Base-by-base conservation (phyloP, 495 filamentous ascomycete genomes). In the Tetracladium marchalianum region DNA sequence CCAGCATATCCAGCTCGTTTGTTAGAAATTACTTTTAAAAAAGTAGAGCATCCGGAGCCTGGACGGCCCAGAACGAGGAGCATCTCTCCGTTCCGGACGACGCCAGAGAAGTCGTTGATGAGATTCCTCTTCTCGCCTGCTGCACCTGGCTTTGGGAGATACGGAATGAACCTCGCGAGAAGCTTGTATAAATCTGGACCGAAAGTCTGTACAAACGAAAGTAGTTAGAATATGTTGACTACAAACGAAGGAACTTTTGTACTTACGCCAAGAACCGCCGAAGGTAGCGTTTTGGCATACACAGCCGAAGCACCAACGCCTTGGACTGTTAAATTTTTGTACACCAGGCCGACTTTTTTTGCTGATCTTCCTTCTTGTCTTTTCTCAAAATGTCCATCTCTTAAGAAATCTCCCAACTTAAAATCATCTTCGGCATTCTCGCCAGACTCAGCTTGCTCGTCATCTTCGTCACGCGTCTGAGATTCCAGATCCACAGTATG, bases 51-150 rank as follows among this genome's bases (percentile, higher is more conserved):
- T 6, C 87, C 87, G 13, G 81, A 75, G 7, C 87, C 87, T 0
- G 87, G 87, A 17, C 84, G 70, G 1, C 87, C 87, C 0, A 92
- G 69, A 8, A 94, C 86, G 8, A 93, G 70, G 77, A 92, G 82
- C 80, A 90, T 88, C 59, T 71, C 68, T 41, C 87, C 85, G 57
- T 87, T 83, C 0, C 78, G 71, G 10, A 92, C 77, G 8, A 82
- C 71, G n/a, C 87, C 87, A 24, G 73, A 81, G 56, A 90, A 89
- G 54, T 88, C 81, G 56, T 85, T 63, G 44, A 90, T 77, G 39
- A 94, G 59, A 7, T 76, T 80, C 2, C 70, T 52, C 67, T 70
- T 51, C 70, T 76, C 50, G 68, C 67, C 9, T 61, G 65, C 39
- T 66, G 64, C 50, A 64, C 68, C 70, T 22, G 50, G 53, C 32